Base-by-base conservation (phyloP, 768 basidiomycete species). In the Nevesoporus exiguus region DNA sequence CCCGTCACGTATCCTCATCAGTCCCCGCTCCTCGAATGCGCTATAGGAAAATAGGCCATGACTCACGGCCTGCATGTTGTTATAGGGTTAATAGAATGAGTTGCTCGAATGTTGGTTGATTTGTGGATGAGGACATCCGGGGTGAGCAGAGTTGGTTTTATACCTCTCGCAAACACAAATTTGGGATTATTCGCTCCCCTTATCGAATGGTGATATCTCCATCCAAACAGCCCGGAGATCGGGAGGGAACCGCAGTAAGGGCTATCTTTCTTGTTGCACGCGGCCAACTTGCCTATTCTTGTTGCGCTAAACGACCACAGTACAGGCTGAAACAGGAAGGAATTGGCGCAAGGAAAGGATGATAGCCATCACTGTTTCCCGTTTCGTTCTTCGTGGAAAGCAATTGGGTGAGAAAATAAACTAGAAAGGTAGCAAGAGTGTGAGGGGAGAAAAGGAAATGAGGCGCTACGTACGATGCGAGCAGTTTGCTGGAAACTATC, bases 41-140 rank as follows among this genome's bases (percentile, higher is more conserved):
- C 14, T 27, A 7, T 6, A 19, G 27, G 27, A 29, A 29, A 19
- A 14, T 10, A 21, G 1, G 17, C 0, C 15, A 19, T 29, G n/a
- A 45, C 63, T 51, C 47, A 65, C 62, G 10, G 54, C 59, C 48
- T 64, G 62, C 62, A 64, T 63, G 44, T 13, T 55, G 2, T 44
- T 1, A 10, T 27, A 31, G 43, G 29, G 33, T 15, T 55, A 34
- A 51, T 58, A 49, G 33, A 34, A 13, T 13, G 37, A 31, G 41
- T 36, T 53, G 22, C 13, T 61, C 15, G 31, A 13, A 17, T 37
- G 25, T 47, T 4, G 31, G 24, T 37, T 8, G 21, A 31, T 33
- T 49, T 33, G 47, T 19, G 34, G 3, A 47, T 19, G 31, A 24
- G 40, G 11, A 8, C 3, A 2, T 29, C 13, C 14, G 2, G 14